Conservation (phyloP, 2,329 filamentous ascomycete genomes). For the Diaporthe batatas region DNA sequence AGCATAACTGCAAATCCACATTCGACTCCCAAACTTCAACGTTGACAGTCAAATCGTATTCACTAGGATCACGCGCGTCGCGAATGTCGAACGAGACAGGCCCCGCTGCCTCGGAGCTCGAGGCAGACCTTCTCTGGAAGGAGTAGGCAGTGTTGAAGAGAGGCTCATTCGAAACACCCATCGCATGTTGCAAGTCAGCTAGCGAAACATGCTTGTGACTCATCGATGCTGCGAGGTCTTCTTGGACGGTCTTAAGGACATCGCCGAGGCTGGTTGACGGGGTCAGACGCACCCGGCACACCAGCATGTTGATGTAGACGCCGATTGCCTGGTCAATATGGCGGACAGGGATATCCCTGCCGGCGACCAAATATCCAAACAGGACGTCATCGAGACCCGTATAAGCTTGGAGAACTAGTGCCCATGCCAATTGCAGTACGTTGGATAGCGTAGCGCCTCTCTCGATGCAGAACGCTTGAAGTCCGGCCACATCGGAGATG, state of each 20-base stretch:
- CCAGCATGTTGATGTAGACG: conserved; percentile 12
- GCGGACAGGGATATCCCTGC: conserved; percentile 1
- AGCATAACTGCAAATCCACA: conserved; percentile 16
- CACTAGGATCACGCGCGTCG: conserved; percentile 5
- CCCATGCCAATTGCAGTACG: conserved; percentile 10
- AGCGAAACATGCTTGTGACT: conserved; percentile 17
- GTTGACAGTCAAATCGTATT: conserved; percentile 19
- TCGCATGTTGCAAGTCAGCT: conserved; percentile 7
- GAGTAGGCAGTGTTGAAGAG: conserved; percentile 26
- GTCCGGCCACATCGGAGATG: conserved; percentile 1
- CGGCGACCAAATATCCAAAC: conserved; percentile 18
- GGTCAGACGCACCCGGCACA: conserved; percentile 19
- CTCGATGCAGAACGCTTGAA: not conserved
- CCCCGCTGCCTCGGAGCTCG: not conserved
- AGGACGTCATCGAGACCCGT: conserved; percentile 16
- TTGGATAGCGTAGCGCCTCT: conserved; percentile 6
- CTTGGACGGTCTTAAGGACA: not conserved
- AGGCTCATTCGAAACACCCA: conserved; percentile 7
- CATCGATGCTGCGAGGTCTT: conserved; percentile 12
- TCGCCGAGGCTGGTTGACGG: conserved; percentile 11
- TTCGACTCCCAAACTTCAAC: conserved; percentile 13
- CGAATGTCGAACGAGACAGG: not conserved
- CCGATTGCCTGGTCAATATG: conserved; percentile 16
- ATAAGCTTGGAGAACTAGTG: conserved; percentile 15
- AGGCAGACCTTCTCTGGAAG: conserved; percentile 18